These are phyloP conservation scores for Pulveroboletus sp. DNA, from an alignment of 768 basidiomycete species.

Conservation along the genomic window DNA sequence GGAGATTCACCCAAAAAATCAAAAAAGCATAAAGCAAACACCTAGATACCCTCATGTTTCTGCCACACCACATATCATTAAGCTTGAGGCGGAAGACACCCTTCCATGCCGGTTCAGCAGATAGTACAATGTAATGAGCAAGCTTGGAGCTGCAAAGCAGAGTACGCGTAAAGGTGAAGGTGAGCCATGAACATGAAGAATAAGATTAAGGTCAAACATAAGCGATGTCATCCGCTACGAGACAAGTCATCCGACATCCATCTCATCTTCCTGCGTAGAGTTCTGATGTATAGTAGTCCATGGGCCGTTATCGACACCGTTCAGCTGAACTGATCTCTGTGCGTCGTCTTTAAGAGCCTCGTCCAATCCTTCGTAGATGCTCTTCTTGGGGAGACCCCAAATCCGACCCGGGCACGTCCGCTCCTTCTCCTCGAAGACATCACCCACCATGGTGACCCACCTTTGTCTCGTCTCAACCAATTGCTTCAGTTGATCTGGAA, in stretches of 20 bases:
- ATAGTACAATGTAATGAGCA: conserved; percentile 21
- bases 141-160: conserved; percentile 20
- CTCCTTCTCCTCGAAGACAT: conserved; percentile 73
- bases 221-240: not conserved
- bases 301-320: conserved; percentile 17
- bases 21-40: conserved; percentile 41
- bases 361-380: conserved; percentile 72
- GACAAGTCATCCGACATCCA: conserved; percentile 57
- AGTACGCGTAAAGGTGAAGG: conserved; percentile 21
- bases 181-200: conserved; percentile 27
- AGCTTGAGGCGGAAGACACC: not conserved
- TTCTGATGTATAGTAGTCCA: conserved; percentile 35
- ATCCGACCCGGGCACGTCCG: conserved; percentile 58
- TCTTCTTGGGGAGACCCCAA: conserved; percentile 72
- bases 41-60: conserved; percentile 4
- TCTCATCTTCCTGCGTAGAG: conserved; percentile 52
- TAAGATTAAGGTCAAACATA: conserved; percentile 18
- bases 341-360: conserved; percentile 49
- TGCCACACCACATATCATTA: conserved; percentile 2
- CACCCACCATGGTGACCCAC: conserved; percentile 76
- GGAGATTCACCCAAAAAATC: conserved; percentile 43
- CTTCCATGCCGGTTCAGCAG: conserved; percentile 11
- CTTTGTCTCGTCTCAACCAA: conserved; percentile 71
- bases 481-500: conserved; percentile 64
- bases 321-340: conserved; percentile 20